Evolutionary conservation across 2,329 filamentous ascomycete genomes (phyloP).

Genomic region (Sporothrix schenckii): DNA sequence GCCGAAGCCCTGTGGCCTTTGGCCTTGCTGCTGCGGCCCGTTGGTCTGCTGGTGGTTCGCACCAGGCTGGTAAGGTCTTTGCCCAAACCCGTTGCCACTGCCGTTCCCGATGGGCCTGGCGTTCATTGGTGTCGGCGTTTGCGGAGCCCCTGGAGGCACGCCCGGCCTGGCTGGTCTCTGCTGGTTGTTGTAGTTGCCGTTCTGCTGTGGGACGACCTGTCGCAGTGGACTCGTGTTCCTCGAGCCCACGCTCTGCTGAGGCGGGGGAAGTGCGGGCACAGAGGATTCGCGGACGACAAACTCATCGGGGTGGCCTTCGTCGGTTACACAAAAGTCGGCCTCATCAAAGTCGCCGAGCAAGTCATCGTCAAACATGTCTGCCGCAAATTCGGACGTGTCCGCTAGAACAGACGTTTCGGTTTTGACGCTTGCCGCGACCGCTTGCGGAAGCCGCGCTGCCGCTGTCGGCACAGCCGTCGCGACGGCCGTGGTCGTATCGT

Average conservation of each 20-base stretch:
- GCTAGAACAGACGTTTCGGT: background rate
- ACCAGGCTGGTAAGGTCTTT: constrained; percentile 29
- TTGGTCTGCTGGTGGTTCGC: constrained; percentile 20
- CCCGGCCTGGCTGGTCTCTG: constrained; percentile 29
- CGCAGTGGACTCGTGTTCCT: constrained; percentile 35
- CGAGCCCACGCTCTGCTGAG: constrained; percentile 37
- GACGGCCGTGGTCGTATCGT: constrained; percentile 28
- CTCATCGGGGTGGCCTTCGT: constrained; percentile 76
- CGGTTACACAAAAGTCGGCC: constrained; percentile 70
- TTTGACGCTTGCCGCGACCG: background rate
- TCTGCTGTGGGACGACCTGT: constrained; percentile 34
- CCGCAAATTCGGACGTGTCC: constrained; percentile 22
- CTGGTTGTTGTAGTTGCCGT: constrained; percentile 21
- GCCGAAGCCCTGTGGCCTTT: background rate
- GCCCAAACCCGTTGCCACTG: background rate
- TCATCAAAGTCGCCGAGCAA: constrained; percentile 69
- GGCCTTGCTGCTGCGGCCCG: background rate
- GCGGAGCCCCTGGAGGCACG: constrained; percentile 33
- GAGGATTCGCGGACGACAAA: constrained; percentile 58
- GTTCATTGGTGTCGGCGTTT: constrained; percentile 31
- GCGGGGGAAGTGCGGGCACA: constrained; percentile 30
- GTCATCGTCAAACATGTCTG: constrained; percentile 46
- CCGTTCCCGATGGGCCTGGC: background rate
- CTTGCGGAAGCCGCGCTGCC: background rate
- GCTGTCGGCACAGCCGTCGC: background rate